Evolutionary conservation across 225 moss, liverwort and hornwort species (phyloP), one percentile per base, ranked within the genome.

Genomic region (Asterella californica): DNA sequence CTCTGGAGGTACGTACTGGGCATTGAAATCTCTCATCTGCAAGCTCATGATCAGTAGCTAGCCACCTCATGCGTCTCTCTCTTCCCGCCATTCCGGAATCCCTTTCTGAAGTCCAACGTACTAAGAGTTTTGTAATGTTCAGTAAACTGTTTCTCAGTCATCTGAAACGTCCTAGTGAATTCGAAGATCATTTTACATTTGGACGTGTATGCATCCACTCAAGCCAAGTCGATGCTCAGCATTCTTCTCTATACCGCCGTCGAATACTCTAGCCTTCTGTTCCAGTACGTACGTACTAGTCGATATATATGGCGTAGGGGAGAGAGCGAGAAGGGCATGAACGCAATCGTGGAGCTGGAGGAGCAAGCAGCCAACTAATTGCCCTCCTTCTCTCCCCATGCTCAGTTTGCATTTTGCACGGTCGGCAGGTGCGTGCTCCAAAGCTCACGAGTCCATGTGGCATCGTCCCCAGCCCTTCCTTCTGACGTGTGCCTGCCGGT

Each of bases 261-360:
- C n/a, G n/a, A n/a, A n/a, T n/a, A n/a, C n/a, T n/a, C n/a, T n/a
- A n/a, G n/a, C n/a, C 47, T 11, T 71, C 46, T 71, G n/a, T 71
- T 32, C 19, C 52, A 10, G 45, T 18, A 15, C 15, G n/a, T n/a
- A n/a, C n/a, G n/a, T n/a, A n/a, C n/a, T n/a, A n/a, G n/a, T n/a
- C 29, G 32, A 15, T 2, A 15, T 67, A 36, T 36, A 19, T 74
- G 53, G 17, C 74, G 53, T 48, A 29, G 24, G 70, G 18, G 18
- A 50, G 18, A 50, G 50, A 74, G 74, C 52, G 74, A 53, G 53
- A 74, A 74, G 74, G 74, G 74, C 74, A 50, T 53, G 53, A 74
- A 32, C 25, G 74, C 49, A 53, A 32, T 30, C 19, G 18, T 52
- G 52, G 27, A 74, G 30, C 74, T 33, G 74, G 42, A 42, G 15